Base-by-base conservation (phyloP, 2,329 filamentous ascomycete genomes). In the Microsporum canis region DNA sequence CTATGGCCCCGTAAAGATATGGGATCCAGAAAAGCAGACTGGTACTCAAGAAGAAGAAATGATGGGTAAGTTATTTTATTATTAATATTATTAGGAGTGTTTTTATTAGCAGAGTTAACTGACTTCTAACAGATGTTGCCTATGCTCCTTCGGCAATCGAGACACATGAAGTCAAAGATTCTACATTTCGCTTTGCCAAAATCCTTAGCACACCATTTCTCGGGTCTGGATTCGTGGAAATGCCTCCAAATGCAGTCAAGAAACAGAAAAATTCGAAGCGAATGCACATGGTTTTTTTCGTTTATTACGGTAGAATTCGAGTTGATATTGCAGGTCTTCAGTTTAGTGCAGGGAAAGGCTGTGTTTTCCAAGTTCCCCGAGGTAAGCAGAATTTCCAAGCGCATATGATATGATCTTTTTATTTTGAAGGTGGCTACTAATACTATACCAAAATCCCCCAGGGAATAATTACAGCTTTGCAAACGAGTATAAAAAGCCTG, bases 211-310 rank as follows among this genome's bases (percentile, higher is more conserved):
- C 88, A 63, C 85, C 88, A 0, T 97, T 96, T 73, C 89, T 97
- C 73, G 91, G 91, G 38, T 87, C 88, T 7, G 94, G 94, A 14
- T 82, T 97, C 59, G 88, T 99, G 41, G 92, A 97, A 68, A 78
- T 99, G 58, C 89, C 90, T 4, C 86, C 89, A 0, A 87, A 88
- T 1, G 85, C 88, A 36, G 84, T 88, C 70, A 99, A 99, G 79
- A 84, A 86, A 67, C 84, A 87, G 57, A 97, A 97, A 80, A 97
- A 96, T 74, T 88, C 88, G 39, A 83, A 92, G 64, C 91, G 88
- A 77, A 97, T 96, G 89, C 91, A 96, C 71, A 94, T 99, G 87
- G 86, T 88, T 0, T 97, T 97, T 73, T 96, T 95, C 68, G 88
- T 99, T 34, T 87, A 90, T 67, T 82, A 83, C 51, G 94, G 94